Evolutionary conservation across 768 basidiomycete genomes (phyloP).

Genomic region (Auricularia auricula-judae): DNA sequence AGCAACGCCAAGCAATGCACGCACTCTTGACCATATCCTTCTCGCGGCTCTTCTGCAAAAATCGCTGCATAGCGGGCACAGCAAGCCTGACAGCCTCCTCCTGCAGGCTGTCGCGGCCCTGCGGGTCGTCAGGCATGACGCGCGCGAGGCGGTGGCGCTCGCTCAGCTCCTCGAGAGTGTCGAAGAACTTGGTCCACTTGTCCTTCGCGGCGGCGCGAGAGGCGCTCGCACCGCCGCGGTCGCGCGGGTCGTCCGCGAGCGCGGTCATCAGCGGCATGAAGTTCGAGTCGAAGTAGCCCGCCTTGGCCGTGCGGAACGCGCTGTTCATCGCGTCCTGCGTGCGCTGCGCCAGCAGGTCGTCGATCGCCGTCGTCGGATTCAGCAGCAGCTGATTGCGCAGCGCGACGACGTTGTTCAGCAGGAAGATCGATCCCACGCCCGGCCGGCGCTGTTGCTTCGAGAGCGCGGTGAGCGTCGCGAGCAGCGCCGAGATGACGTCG

Average conservation of each 20-base stretch:
- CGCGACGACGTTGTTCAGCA: constrained; percentile 71
- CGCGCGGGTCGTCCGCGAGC: constrained; percentile 34
- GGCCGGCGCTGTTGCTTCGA: constrained; percentile 41
- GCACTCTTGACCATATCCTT: constrained; percentile 81
- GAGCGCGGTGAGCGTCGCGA: constrained; percentile 51
- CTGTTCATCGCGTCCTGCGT: constrained; percentile 54
- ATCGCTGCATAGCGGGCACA: constrained; percentile 61
- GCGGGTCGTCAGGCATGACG: constrained; percentile 61
- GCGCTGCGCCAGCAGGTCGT: constrained; percentile 45
- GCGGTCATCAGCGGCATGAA: constrained; percentile 67
- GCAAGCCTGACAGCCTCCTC: constrained; percentile 73
- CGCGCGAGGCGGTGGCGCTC: constrained; percentile 62
- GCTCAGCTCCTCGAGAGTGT: constrained; percentile 65
- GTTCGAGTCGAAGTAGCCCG: constrained; percentile 75
- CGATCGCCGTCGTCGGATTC: constrained; percentile 36
- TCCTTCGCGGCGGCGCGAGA: constrained; percentile 62
- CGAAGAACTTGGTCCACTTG: constrained; percentile 74
- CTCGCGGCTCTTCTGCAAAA: constrained; percentile 63
- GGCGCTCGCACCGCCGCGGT: constrained; percentile 33
- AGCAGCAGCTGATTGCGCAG: constrained; percentile 49
- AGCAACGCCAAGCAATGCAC: constrained; percentile 15
- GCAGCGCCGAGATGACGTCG: constrained; percentile 60
- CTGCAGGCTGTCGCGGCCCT: constrained; percentile 43
- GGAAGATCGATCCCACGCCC: constrained; percentile 61
- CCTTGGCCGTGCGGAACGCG: constrained; percentile 70